These are phyloP conservation scores for Trichoderma cornu-damae DNA, from an alignment of 2,329 filamentous ascomycete genomes.

Conservation along the genomic window DNA sequence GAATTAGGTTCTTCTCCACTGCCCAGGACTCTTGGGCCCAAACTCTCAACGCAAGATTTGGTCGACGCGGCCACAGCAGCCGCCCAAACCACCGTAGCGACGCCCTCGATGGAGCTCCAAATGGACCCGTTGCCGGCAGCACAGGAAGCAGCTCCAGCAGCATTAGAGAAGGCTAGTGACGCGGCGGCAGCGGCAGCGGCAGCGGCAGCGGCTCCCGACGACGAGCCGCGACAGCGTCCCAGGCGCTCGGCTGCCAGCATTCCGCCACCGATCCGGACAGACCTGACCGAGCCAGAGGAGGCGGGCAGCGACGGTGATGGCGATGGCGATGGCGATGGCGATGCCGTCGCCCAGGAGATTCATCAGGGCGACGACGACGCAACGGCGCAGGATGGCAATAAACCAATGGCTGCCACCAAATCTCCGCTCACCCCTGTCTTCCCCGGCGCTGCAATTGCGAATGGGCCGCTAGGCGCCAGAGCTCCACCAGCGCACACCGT, in stretches of 20 bases:
- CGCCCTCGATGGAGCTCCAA: neutral
- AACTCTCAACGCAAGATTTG: slow-evolving; percentile 29
- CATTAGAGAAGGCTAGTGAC: slow-evolving; percentile 20
- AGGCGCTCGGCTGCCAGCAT: slow-evolving; percentile 35
- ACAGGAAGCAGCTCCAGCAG: neutral
- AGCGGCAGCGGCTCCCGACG: slow-evolving; percentile 28
- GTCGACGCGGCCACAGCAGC: slow-evolving; percentile 23
- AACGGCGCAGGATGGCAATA: slow-evolving; percentile 72
- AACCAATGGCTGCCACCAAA: slow-evolving; percentile 70
- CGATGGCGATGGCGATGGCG: slow-evolving; percentile 72
- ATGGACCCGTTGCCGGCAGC: neutral
- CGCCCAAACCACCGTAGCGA: slow-evolving; percentile 14
- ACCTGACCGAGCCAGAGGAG: slow-evolving; percentile 33
- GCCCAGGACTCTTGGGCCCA: slow-evolving; percentile 20
- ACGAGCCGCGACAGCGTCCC: slow-evolving; percentile 27
- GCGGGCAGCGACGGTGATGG: neutral
- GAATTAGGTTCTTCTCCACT: slow-evolving; percentile 19
- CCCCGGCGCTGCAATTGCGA: slow-evolving; percentile 30
- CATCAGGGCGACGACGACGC: slow-evolving; percentile 64
- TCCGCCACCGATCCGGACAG: slow-evolving; percentile 52
- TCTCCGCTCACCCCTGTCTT: slow-evolving; percentile 71
- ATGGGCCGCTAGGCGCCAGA: slow-evolving; percentile 11
- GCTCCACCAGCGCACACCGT: slow-evolving; percentile 29
- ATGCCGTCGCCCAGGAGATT: slow-evolving; percentile 82
- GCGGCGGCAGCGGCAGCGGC: too few species aligned